Base-by-base conservation (phyloP, 2,329 filamentous ascomycete species). In the Xylariaceae sp. region DNA sequence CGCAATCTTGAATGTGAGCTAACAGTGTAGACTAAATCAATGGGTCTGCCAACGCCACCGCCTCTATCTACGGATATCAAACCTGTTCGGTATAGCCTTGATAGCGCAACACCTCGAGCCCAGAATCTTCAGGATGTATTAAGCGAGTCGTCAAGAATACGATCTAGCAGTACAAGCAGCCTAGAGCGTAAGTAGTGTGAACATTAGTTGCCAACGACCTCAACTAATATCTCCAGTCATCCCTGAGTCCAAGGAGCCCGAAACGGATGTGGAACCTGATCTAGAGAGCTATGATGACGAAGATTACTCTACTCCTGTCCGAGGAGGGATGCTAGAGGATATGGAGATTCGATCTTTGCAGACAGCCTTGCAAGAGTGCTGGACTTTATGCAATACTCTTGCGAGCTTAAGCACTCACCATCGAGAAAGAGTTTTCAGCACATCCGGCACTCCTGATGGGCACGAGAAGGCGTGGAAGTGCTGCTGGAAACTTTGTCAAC, bases 401-500 rank as follows among this genome's bases (percentile, higher is more conserved):
- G 91, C 92, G 19, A 91, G 85, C 62, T 80, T 96, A 16, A 96
- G 92, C 73, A 93, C 90, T 16, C 89, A 89, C 62, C 91, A 96
- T 69, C 86, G 92, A 24, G 85, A 91, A 65, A 83, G 90, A 17
- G 87, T 92, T 28, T 94, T 95, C 73, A 87, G 86, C 71, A 89
- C 84, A 65, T 87, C 89, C 1, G 87, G 87, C 11, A 88, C 86
- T 9, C 88, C 89, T 1, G 88, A 92, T 64, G 85, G 88, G 24
- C 90, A 96, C 69, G 91, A 96, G 71, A 88, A 89, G 66, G 92
- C 93, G 0, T 97, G 93, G 94, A 92, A 90, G 73, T 90, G 89
- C 60, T 98, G 93, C 75, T 98, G 93, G 94, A 90, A 89, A 66
- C 79, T 98, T 21, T 98, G 93, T 70, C 91, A 96, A 71, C 89